Evolutionary conservation across 768 basidiomycete genomes (phyloP).

Genomic region (Lanmaoa rubissima): DNA sequence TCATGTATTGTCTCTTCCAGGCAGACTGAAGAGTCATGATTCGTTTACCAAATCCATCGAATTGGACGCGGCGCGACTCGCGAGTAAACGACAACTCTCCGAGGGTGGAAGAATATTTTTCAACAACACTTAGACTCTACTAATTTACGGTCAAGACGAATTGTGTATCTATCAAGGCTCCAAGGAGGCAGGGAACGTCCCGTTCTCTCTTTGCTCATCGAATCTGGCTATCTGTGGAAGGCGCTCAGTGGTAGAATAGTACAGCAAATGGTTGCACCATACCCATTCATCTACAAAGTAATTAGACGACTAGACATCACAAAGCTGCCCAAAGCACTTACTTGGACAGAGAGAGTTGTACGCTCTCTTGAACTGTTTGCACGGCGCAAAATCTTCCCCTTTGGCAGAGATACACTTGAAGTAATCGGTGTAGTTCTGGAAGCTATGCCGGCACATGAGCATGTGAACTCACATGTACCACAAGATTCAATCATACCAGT

Average conservation of each 20-base stretch:
- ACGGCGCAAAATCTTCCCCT: conserved; percentile 97
- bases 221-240: conserved; percentile 70
- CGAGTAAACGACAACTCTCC: neutral
- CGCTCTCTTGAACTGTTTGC: conserved; percentile 96
- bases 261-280: conserved; percentile 17
- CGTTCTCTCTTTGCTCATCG: conserved; percentile 93
- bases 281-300: conserved; percentile 84
- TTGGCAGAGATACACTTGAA: conserved; percentile 97
- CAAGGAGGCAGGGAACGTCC: conserved; percentile 89
- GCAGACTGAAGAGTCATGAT: neutral
- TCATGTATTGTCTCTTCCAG: conserved; percentile 2
- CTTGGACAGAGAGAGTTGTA: conserved; percentile 98
- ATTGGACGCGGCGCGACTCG: neutral
- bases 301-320: conserved; percentile 10
- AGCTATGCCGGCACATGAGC: conserved; percentile 43
- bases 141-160: conserved; percentile 2
- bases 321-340: conserved; percentile 42
- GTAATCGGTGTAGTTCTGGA: conserved; percentile 98
- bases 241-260: neutral
- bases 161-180: conserved; percentile 54
- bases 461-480: neutral
- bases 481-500: conserved; percentile 67
- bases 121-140: conserved; percentile 6
- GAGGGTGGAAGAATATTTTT: neutral
- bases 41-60: neutral